Evolutionary conservation across 75 land plant genomes (phyloP).

Genomic region (Sequoia sempervirens): DNA sequence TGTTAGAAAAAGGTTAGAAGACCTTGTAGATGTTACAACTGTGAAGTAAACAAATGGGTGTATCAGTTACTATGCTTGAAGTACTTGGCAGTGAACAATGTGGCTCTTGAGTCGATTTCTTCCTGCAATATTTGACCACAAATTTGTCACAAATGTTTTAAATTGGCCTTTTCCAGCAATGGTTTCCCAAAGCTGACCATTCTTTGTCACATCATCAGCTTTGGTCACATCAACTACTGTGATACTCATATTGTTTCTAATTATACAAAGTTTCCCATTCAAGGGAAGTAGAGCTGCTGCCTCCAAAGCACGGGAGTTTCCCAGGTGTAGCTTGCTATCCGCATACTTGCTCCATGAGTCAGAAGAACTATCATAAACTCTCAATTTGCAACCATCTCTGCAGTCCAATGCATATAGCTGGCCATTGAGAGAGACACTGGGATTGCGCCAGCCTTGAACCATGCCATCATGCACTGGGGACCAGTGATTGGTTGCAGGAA

Average conservation of each 20-base stretch:
- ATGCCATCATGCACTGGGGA: constrained; percentile 59
- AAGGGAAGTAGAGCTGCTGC: constrained; percentile 74
- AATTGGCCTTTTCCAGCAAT: constrained; percentile 64
- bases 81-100: constrained; percentile 77
- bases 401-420: constrained; percentile 75
- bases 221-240: constrained; percentile 71
- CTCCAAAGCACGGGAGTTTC: constrained; percentile 71
- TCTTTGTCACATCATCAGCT: constrained; percentile 25
- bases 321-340: constrained; percentile 70
- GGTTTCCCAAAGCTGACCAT: constrained; percentile 55
- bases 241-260: constrained; percentile 83
- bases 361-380: constrained; percentile 54
- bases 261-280: constrained; percentile 60
- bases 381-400: constrained; percentile 74
- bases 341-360: constrained; percentile 72
- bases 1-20: constrained; percentile 4
- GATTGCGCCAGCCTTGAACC: constrained; percentile 85
- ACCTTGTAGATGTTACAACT: background rate
- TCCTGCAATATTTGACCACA: constrained; percentile 74
- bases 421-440: constrained; percentile 60
- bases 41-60: background rate
- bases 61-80: constrained; percentile 36
- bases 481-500: constrained; percentile 69
- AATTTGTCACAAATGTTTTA: constrained; percentile 55
- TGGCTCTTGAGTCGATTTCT: constrained; percentile 54